Conservation (phyloP, 345 rosid genomes). For the Eucalyptus brandiana region DNA sequence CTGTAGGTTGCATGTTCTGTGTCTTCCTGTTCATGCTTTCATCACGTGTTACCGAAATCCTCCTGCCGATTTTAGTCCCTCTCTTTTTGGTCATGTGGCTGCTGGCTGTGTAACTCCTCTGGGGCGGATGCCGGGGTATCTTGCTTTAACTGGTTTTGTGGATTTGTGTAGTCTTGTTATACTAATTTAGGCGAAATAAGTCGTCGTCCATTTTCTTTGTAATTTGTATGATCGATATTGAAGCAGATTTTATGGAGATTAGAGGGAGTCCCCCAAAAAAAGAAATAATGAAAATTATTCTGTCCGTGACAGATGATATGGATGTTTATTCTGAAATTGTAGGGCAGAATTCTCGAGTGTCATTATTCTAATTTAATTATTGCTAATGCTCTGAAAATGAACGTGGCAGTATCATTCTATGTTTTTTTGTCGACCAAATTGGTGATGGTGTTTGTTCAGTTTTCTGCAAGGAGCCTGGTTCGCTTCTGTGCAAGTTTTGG, state of each 20-base stretch:
- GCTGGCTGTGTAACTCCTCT: neutral
- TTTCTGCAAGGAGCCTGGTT: neutral
- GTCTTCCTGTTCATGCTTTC: neutral
- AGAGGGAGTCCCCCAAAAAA: neutral
- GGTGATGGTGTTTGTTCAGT: neutral
- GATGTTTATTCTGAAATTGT: neutral
- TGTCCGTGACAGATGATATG: neutral
- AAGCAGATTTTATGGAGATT: neutral
- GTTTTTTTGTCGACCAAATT: neutral
- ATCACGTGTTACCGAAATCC: neutral
- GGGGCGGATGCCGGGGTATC: neutral
- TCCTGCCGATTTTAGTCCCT: neutral
- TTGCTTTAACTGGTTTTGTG: neutral
- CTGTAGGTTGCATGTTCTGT: neutral
- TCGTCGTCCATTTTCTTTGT: neutral
- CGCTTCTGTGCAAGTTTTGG: neutral
- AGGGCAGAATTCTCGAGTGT: neutral
- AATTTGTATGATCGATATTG: neutral
- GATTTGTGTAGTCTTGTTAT: neutral
- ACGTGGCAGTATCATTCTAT: neutral
- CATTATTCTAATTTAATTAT: neutral
- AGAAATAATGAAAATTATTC: neutral
- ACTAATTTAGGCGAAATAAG: neutral
- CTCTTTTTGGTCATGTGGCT: neutral
- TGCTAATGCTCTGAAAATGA: neutral